These are phyloP conservation scores for Metschnikowia arizonensis DNA, from an alignment of 805 yeast genomes.

Conservation along the genomic window DNA sequence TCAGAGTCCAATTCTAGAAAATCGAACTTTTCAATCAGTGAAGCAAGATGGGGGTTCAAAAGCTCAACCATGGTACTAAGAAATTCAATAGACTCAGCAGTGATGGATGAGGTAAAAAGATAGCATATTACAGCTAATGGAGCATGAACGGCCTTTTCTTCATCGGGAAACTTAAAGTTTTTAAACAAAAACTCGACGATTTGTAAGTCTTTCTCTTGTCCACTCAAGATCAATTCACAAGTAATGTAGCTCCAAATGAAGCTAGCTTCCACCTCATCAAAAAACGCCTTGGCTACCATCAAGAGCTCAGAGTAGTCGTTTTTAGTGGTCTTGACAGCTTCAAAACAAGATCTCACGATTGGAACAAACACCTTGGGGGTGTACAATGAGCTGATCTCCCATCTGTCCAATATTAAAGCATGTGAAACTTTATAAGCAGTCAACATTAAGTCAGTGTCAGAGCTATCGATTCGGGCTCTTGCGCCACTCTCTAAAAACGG, in stretches of 20 bases:
- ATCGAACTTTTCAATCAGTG: not conserved
- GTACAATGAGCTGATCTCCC: constrained; percentile 84
- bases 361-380: constrained; percentile 71
- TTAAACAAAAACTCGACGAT: constrained; percentile 57
- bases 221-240: constrained; percentile 39
- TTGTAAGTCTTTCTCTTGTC: constrained; percentile 31
- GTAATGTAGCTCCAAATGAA: constrained; percentile 68
- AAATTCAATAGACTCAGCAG: constrained; percentile 35
- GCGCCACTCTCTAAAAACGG: constrained; percentile 51
- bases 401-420: constrained; percentile 74
- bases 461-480: constrained; percentile 39
- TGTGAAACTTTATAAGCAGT: constrained; percentile 62
- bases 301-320: constrained; percentile 36
- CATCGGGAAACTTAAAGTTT: constrained; percentile 75
- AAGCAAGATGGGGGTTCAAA: constrained; percentile 62
- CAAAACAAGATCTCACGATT: constrained; percentile 47
- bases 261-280: constrained; percentile 81
- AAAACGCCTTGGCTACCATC: constrained; percentile 60
- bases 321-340: not conserved
- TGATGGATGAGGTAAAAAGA: constrained; percentile 25
- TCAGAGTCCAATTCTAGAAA: not conserved
- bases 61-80: constrained; percentile 43
- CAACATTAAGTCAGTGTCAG: constrained; percentile 30
- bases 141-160: constrained; percentile 77
- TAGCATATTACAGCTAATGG: constrained; percentile 62